Percentiles rank a stretch among this genome's conserved stretches.
Conservation (phyloP, 2,329 filamentous ascomycete species). For the Fusarium setosum region DNA sequence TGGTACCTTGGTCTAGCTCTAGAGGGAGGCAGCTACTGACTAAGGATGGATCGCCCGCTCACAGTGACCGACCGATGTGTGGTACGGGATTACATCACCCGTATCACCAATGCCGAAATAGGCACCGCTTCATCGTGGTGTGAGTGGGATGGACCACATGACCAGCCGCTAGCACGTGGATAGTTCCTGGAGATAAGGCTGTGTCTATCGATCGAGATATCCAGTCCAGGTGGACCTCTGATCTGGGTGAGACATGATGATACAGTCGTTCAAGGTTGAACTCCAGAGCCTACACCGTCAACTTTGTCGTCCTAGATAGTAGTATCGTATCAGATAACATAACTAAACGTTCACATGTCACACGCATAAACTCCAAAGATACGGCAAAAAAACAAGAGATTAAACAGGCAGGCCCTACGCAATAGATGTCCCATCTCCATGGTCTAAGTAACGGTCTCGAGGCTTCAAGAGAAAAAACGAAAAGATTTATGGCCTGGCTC, state of each 20-base stretch:
- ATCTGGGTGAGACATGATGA: too few species aligned
- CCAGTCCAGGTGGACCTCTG: slow-evolving; percentile 7
- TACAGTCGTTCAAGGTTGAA: not conserved
- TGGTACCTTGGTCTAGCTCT: not conserved
- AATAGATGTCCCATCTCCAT: slow-evolving; percentile 51
- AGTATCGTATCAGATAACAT: not conserved
- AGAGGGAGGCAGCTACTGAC: slow-evolving; percentile 3
- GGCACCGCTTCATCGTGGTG: slow-evolving; percentile 27
- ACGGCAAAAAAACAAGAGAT: slow-evolving; percentile 45
- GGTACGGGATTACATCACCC: slow-evolving; percentile 31
- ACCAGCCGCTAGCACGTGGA: slow-evolving; percentile 32
- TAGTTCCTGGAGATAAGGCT: slow-evolving; percentile 19
- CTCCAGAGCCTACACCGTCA: not conserved
- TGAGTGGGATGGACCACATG: slow-evolving; percentile 36
- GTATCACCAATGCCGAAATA: slow-evolving; percentile 31
- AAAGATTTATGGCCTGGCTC: slow-evolving; percentile 61
- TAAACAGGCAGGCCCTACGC: slow-evolving; percentile 48
- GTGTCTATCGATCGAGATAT: slow-evolving; percentile 4
- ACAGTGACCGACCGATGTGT: not conserved
- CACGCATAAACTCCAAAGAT: slow-evolving; percentile 7
- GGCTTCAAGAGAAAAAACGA: slow-evolving; percentile 56
- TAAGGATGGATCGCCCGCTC: not conserved
- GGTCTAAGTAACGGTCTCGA: slow-evolving; percentile 51
- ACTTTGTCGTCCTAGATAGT: too few species aligned
- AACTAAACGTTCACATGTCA: not conserved